These are phyloP conservation scores for Dendryphion nanum DNA, from an alignment of 2,329 filamentous ascomycete species.

Conservation along the genomic window DNA sequence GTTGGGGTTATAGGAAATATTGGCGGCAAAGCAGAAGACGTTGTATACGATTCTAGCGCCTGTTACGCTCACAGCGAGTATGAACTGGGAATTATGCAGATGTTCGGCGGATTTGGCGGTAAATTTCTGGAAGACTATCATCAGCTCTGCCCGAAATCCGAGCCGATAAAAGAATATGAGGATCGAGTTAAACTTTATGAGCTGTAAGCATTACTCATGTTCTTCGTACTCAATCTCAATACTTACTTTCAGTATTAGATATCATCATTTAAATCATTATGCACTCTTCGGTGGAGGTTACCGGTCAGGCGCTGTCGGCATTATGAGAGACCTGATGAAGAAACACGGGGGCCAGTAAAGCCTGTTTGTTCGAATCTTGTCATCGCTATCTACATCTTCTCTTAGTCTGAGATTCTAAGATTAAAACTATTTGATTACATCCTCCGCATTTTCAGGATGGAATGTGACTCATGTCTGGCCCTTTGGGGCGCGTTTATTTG, in stretches of 20 bases:
- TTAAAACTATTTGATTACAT: no score
- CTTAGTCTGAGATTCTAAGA: no score
- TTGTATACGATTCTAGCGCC: constrained; percentile 78
- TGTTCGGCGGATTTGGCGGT: constrained; percentile 85
- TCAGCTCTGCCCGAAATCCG: constrained; percentile 70
- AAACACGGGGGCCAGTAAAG: no score
- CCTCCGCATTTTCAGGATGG: no score
- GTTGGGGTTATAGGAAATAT: constrained; percentile 58
- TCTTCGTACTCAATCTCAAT: neutral
- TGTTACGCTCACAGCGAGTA: constrained; percentile 88
- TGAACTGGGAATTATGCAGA: constrained; percentile 89
- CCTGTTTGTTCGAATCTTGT: no score
- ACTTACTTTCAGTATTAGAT: constrained; percentile 50
- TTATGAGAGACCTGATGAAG: constrained; percentile 70
- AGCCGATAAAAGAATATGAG: constrained; percentile 80
- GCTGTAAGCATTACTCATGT: constrained; percentile 56
- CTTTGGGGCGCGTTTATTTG: no score
- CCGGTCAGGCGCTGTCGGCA: constrained; percentile 69
- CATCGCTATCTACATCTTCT: no score
- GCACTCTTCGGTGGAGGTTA: constrained; percentile 83
- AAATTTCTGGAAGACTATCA: constrained; percentile 78
- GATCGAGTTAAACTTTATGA: constrained; percentile 81
- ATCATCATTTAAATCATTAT: constrained; percentile 89
- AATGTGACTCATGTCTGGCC: no score
- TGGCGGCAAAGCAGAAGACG: constrained; percentile 67